These are phyloP conservation scores for Ziziphus jujuba DNA, from an alignment of 306 rosid species.

Conservation along the genomic window DNA sequence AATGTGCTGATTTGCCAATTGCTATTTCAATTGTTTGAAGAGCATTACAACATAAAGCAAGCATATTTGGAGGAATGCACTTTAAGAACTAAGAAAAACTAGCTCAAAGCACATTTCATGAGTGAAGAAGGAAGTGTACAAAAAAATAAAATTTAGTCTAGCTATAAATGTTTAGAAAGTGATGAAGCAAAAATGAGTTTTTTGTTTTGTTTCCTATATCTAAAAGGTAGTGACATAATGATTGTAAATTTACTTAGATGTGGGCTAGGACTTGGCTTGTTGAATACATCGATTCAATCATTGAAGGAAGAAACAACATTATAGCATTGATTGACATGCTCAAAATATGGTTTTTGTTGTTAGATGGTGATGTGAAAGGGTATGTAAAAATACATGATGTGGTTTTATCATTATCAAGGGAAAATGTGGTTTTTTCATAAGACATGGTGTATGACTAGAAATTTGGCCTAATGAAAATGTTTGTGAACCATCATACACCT, in stretches of 20 bases:
- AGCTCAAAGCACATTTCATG: neutral
- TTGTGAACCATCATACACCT: too few relatives aligned
- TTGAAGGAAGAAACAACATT: neutral
- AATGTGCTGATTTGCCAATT: constrained; percentile 42
- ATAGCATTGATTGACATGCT: neutral
- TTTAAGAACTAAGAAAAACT: constrained; percentile 15
- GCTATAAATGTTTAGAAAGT: constrained; percentile 18
- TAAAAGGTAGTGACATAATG: neutral
- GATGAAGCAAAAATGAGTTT: constrained; percentile 23
- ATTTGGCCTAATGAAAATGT: neutral
- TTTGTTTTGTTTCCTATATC: constrained; percentile 21
- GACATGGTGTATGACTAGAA: neutral
- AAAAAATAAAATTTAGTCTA: constrained; percentile 30
- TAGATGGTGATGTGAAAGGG: neutral
- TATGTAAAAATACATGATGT: neutral
- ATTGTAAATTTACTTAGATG: neutral
- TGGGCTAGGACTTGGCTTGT: constrained; percentile 15
- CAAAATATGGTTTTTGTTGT: neutral
- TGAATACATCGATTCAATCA: neutral
- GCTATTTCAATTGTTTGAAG: constrained; percentile 29
- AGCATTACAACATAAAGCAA: constrained; percentile 30
- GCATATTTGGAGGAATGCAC: constrained; percentile 38
- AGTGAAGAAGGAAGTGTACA: neutral
- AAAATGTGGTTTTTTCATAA: neutral
- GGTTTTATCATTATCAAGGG: neutral